A percentile compares a stretch with the other conserved stretches of the same genome.
Evolutionary conservation across 768 basidiomycete genomes (phyloP).

Genomic region (Filobasidium wieringae): DNA sequence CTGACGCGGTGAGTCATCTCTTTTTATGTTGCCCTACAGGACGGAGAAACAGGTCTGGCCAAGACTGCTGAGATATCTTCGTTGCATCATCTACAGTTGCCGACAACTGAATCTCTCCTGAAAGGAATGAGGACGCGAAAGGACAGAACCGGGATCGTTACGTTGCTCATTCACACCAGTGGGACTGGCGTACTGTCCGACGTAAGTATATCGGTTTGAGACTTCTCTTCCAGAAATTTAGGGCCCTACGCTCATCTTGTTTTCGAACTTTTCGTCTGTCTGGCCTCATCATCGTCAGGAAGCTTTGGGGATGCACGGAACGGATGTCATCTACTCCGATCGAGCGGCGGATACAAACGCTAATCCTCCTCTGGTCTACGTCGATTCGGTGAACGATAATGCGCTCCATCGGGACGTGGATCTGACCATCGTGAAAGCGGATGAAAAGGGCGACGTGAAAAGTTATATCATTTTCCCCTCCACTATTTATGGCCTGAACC

Average conservation of each 20-base stretch:
- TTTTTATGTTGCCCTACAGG: too few relatives aligned
- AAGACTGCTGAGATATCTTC: not conserved
- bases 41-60: not conserved
- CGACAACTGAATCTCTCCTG: conserved; percentile 22
- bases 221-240: not conserved
- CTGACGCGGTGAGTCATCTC: conserved; percentile 18
- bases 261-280: not conserved
- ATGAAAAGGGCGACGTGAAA: conserved; percentile 20
- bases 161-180: conserved; percentile 29
- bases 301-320: not conserved
- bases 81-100: not conserved
- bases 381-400: conserved; percentile 21
- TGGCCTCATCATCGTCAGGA: not conserved
- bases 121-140: conserved; percentile 24
- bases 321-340: conserved; percentile 28
- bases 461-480: conserved; percentile 32
- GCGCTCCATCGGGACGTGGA: conserved; percentile 31
- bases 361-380: conserved; percentile 21
- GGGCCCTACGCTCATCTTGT: not conserved
- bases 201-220: not conserved
- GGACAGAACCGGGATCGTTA: conserved; percentile 28
- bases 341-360: conserved; percentile 18
- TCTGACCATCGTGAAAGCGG: conserved; percentile 25
- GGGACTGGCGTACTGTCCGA: conserved; percentile 30
- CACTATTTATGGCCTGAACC: conserved; percentile 30